These are phyloP conservation scores for Detonula confervacea DNA, from an alignment of 352 stramenopile genomes.

Conservation along the genomic window DNA sequence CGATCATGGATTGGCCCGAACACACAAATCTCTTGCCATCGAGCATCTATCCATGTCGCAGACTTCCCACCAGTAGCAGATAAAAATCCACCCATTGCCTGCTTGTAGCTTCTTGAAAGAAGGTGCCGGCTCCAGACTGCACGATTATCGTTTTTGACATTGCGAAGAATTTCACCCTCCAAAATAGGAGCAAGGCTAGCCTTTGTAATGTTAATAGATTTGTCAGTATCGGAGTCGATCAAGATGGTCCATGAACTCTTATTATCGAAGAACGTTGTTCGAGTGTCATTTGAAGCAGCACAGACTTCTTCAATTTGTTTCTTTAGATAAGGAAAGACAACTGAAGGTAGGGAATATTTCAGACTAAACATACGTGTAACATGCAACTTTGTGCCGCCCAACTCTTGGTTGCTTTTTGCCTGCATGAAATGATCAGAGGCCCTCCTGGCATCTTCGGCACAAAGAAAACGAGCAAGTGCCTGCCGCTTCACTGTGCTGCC, in stretches of 20 bases:
- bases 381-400: background rate
- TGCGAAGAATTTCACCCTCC: background rate
- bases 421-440: background rate
- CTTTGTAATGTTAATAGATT: background rate
- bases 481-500: background rate
- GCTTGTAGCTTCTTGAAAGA: background rate
- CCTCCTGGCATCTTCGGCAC: background rate
- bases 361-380: background rate
- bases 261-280: background rate
- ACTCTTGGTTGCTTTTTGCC: background rate
- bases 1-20: background rate
- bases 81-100: background rate
- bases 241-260: background rate
- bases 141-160: background rate
- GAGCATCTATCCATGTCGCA: background rate
- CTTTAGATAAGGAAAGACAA: background rate
- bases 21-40: background rate
- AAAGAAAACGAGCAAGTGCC: slow-evolving; percentile 1
- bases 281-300: background rate
- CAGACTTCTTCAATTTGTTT: background rate
- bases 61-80: background rate
- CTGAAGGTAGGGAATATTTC: slow-evolving; percentile 1
- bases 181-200: background rate
- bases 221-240: background rate
- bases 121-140: background rate